A percentile compares a stretch with the other conserved stretches of the same genome.
These are phyloP conservation scores for Aurantiochytrium sp. DNA, from an alignment of 108 stramenopile genomes.

Conservation along the genomic window DNA sequence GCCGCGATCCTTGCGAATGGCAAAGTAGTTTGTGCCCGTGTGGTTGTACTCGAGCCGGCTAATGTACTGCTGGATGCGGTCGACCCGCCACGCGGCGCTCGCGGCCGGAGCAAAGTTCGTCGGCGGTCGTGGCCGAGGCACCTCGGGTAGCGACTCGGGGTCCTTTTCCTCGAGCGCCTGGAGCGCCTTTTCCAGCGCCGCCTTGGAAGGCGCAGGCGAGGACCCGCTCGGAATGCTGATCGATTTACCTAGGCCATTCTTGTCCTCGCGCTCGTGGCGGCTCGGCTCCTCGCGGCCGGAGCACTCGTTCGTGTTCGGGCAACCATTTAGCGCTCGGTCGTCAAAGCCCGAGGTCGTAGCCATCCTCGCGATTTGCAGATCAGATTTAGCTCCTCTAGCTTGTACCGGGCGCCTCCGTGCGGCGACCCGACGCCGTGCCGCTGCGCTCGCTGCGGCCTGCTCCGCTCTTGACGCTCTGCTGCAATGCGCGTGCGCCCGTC, in stretches of 20 bases:
- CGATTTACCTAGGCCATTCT: too few species aligned
- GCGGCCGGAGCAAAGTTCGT: neutral
- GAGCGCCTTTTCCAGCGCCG: neutral
- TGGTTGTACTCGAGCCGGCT: conserved; percentile 44
- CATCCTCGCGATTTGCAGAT: too few species aligned
- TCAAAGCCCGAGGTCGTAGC: too few species aligned
- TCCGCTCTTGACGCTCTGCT: too few species aligned
- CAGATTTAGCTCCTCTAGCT: too few species aligned
- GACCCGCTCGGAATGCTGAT: too few species aligned
- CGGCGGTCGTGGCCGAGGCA: neutral
- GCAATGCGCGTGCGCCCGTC: too few species aligned
- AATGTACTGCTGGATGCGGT: conserved; percentile 38
- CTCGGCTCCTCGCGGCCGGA: neutral
- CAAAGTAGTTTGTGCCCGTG: conserved; percentile 39
- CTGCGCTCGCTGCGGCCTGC: too few species aligned
- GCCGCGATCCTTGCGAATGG: conserved; percentile 50
- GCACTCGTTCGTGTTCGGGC: neutral
- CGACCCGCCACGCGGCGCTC: neutral
- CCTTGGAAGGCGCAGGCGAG: neutral
- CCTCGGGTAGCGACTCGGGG: neutral
- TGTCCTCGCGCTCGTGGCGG: neutral
- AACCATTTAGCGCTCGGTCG: too few species aligned
- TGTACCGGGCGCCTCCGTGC: too few species aligned
- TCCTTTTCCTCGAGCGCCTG: neutral
- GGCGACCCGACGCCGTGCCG: too few species aligned